Conservation (phyloP, 1,139 yeast genomes). For the Torulaspora pretoriensis region DNA sequence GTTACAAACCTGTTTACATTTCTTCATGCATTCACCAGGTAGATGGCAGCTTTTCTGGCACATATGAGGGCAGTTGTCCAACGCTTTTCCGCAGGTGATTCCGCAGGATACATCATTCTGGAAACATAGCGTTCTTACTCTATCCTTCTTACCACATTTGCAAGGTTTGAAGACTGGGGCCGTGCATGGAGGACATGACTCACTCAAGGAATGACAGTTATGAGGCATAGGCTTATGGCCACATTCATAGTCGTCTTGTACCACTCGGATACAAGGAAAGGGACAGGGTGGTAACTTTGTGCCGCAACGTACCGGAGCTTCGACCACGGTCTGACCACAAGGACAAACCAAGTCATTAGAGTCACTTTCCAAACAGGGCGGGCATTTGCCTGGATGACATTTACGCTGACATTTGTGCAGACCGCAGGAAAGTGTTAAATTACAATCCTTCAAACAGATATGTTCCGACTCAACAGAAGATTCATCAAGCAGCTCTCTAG, state of each 20-base stretch:
- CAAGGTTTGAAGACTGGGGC: slow-evolving; percentile 58
- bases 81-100: slow-evolving; percentile 50
- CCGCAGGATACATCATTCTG: slow-evolving; percentile 73
- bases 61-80: slow-evolving; percentile 62
- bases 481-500: slow-evolving; percentile 43
- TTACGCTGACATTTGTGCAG: slow-evolving; percentile 65
- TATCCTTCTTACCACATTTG: slow-evolving; percentile 59
- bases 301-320: slow-evolving; percentile 91
- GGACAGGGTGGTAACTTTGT: slow-evolving; percentile 63
- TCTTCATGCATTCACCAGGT: slow-evolving; percentile 38
- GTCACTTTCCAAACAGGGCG: slow-evolving; percentile 78
- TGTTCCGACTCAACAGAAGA: slow-evolving; percentile 72
- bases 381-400: slow-evolving; percentile 83
- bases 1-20: slow-evolving; percentile 56
- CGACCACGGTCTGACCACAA: slow-evolving; percentile 76
- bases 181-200: slow-evolving; percentile 76
- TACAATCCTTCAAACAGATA: slow-evolving; percentile 70
- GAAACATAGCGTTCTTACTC: slow-evolving; percentile 64
- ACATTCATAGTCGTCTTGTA: slow-evolving; percentile 46
- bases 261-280: slow-evolving; percentile 57
- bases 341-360: slow-evolving; percentile 77
- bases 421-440: slow-evolving; percentile 65
- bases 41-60: slow-evolving; percentile 54
- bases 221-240: slow-evolving; percentile 77
- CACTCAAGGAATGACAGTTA: slow-evolving; percentile 64